Base-by-base conservation (phyloP, 305 asterid genomes). In the Monarda citriodora region DNA sequence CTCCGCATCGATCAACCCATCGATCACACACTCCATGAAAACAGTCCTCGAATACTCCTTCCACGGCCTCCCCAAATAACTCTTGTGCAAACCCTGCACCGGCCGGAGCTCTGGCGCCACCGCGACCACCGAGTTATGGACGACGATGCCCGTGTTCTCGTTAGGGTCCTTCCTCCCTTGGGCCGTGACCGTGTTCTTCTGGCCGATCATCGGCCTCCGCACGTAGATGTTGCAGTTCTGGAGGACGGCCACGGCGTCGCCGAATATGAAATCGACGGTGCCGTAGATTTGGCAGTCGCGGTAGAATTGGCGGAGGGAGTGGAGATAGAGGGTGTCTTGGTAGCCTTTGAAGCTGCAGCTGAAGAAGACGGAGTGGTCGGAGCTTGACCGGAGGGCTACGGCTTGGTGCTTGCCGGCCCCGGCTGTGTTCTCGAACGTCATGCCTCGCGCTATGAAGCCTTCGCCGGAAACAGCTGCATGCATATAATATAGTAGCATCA, bases 391-490 rank as follows among this genome's bases (percentile, higher is more conserved):
- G 15, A 84, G 72, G 34, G 91, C 91, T 16, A 84, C 87, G 4
- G 82, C 91, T 47, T 84, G 91, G 67, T 74, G 81, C 18, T 81
- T 81, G 3, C 61, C 63, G 26, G 80, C 72, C 12, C 91, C 87
- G 20, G 85, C 91, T 2, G 85, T 76, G 76, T 83, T 83, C 65
- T 76, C 76, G 56, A 81, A 84, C 11, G 88, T 81, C 56, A 84
- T 76, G 51, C 73, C 84, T 10, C 73, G 68, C 3, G 85, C 82
- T 7, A 83, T 77, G 71, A 83, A 83, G 7, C 83, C 77, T 12
- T 65, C 50, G 2, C 87, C 87, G 12, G 66, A 42, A 29, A 74
- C 79, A 37, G 71, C 91, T 84, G 77, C 69, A 66, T 15, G 0
- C 10, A 45, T 8, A 8, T 17, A n/a, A 2, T 26, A 26, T 26